Evolutionary conservation across 148 eudicot genomes (phyloP).

Genomic region (Drosera capensis): DNA sequence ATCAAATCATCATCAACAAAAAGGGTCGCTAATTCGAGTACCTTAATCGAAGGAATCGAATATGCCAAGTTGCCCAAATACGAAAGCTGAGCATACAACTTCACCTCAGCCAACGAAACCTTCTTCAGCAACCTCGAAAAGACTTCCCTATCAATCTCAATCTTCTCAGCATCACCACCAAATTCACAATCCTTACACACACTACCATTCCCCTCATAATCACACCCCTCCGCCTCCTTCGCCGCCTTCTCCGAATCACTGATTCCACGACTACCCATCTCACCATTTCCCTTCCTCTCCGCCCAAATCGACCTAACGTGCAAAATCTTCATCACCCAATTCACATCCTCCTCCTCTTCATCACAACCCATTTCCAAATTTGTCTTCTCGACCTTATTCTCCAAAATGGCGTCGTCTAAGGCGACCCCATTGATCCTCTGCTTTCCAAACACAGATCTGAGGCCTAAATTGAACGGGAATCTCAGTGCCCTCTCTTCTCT

Average conservation of each 20-base stretch:
- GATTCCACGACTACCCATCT: slow-evolving; percentile 7
- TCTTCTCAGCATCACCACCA: slow-evolving; percentile 24
- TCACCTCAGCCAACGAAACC: slow-evolving; percentile 69
- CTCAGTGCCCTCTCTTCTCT: slow-evolving; percentile 22
- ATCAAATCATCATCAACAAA: not conserved
- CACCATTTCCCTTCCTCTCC: slow-evolving; percentile 9
- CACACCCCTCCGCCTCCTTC: slow-evolving; percentile 15
- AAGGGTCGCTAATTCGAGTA: slow-evolving; percentile 8
- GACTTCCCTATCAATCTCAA: slow-evolving; percentile 45
- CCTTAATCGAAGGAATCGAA: slow-evolving; percentile 76
- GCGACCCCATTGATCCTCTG: slow-evolving; percentile 22
- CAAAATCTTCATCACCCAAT: slow-evolving; percentile 79
- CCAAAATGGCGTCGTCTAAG: slow-evolving; percentile 43
- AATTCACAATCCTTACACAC: slow-evolving; percentile 29
- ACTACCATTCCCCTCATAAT: slow-evolving; percentile 9
- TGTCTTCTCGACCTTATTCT: slow-evolving; percentile 18
- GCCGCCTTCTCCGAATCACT: not conserved
- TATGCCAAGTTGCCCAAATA: slow-evolving; percentile 82
- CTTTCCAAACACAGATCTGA: slow-evolving; percentile 42
- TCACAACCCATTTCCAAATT: slow-evolving; percentile 1
- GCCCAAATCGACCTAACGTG: slow-evolving; percentile 50
- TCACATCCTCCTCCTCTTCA: slow-evolving; percentile 22
- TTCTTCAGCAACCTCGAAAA: slow-evolving; percentile 61
- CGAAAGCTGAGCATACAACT: slow-evolving; percentile 74
- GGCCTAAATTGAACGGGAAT: slow-evolving; percentile 47